A percentile compares a stretch with the other conserved stretches of the same genome.
phyloP scores from a whole-genome alignment of 768 basidiomycete species.

The Suillus luteus region DNA sequence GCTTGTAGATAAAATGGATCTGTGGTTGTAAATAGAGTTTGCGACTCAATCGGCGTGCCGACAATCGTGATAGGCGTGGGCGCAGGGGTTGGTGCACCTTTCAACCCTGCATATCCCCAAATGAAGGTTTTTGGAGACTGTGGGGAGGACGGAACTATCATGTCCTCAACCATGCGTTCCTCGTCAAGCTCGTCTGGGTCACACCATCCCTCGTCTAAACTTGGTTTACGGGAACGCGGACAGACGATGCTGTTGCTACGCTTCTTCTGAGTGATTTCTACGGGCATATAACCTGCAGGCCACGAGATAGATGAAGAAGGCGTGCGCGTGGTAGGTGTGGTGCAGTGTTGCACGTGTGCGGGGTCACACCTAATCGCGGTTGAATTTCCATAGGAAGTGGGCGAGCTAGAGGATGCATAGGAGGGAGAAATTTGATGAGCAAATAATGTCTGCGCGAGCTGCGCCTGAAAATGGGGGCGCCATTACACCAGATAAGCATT shows the following conservation, averaged over 20 bases:
- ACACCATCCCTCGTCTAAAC: conserved; percentile 29
- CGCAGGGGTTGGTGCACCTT: conserved; percentile 28
- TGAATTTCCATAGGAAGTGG: conserved; percentile 22
- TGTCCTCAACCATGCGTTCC: conserved; percentile 47
- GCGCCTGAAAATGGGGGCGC: conserved; percentile 34
- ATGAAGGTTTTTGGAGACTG: conserved; percentile 22
- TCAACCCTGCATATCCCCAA: conserved; percentile 24
- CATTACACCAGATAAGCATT: conserved; percentile 21
- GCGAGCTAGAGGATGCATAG: conserved; percentile 22
- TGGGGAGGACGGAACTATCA: conserved; percentile 40
- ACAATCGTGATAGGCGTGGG: conserved; percentile 18
- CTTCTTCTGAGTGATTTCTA: conserved; percentile 26
- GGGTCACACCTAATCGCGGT: conserved; percentile 33
- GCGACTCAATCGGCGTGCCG: conserved; percentile 25
- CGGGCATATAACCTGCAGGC: conserved; percentile 28
- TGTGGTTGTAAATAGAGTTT: conserved; percentile 44
- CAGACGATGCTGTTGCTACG: conserved; percentile 33
- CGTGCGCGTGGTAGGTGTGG: conserved; percentile 40
- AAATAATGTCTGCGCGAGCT: conserved; percentile 47
- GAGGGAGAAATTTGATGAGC: conserved; percentile 31
- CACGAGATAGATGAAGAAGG: conserved; percentile 33
- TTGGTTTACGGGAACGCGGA: conserved; percentile 22
- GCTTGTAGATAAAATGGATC: conserved; percentile 54
- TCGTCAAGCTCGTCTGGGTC: conserved; percentile 46
- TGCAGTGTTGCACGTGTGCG: conserved; percentile 41